Evolutionary conservation across 352 stramenopile species (phyloP).

Genomic region (Phytophthora europaea): DNA sequence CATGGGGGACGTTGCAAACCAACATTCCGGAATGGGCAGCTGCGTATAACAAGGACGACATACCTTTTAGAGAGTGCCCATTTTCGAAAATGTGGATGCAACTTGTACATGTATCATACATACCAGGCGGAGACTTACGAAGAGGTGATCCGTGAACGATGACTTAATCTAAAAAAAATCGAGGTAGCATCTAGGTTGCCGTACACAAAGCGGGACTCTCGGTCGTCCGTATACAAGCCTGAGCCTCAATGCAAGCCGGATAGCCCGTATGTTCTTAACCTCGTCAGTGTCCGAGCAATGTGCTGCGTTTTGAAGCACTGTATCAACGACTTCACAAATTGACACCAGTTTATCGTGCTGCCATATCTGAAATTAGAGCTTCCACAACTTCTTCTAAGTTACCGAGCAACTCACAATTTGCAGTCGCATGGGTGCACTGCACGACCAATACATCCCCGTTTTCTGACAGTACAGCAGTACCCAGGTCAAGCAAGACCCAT

Average conservation of each 20-base stretch:
- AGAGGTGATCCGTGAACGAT: too few relatives aligned
- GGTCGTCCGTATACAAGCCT: not conserved
- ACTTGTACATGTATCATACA: too few relatives aligned
- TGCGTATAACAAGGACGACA: too few relatives aligned
- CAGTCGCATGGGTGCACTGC: constrained; percentile 36
- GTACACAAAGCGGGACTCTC: too few relatives aligned
- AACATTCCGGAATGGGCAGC: not conserved
- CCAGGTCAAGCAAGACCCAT: too few relatives aligned
- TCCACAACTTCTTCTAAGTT: constrained; percentile 40
- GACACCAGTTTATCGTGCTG: constrained; percentile 29
- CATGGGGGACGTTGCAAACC: not conserved
- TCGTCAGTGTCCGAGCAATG: constrained; percentile 17
- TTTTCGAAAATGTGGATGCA: too few relatives aligned
- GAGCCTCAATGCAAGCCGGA: constrained; percentile 30
- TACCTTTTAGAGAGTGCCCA: too few relatives aligned
- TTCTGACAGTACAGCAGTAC: too few relatives aligned
- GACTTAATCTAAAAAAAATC: too few relatives aligned
- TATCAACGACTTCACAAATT: constrained; percentile 42
- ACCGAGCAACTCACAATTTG: constrained; percentile 45
- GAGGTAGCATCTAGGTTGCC: too few relatives aligned
- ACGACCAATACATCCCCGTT: constrained; percentile 7
- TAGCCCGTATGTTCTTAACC: constrained; percentile 33
- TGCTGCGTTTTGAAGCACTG: constrained; percentile 34
- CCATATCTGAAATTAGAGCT: constrained; percentile 49
- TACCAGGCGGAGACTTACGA: too few relatives aligned